Conservation (phyloP, 352 stramenopile species). For the Albugo candida region DNA sequence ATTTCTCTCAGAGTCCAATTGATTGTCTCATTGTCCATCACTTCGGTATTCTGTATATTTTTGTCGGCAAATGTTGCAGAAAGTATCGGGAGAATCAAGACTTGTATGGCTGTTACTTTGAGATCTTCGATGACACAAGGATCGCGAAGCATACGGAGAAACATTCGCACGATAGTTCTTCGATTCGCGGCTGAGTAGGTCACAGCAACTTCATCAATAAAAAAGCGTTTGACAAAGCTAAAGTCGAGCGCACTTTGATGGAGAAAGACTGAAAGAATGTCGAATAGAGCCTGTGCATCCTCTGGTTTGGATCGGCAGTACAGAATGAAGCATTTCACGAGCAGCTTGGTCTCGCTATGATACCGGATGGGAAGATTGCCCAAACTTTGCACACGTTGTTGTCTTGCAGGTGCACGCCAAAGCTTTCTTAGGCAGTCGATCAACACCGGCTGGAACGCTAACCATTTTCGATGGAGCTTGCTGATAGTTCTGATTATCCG, state of each 20-base stretch:
- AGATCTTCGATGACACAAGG: constrained; percentile 53
- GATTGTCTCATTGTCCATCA: constrained; percentile 74
- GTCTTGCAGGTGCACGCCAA: constrained; percentile 77
- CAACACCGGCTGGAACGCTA: constrained; percentile 73
- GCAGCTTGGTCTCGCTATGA: constrained; percentile 86
- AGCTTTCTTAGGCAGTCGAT: constrained; percentile 88
- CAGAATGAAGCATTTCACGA: constrained; percentile 89
- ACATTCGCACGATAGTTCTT: constrained; percentile 75
- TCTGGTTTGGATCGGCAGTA: constrained; percentile 85
- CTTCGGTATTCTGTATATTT: constrained; percentile 45
- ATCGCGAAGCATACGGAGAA: constrained; percentile 73
- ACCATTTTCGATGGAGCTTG: constrained; percentile 77
- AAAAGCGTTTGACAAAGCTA: constrained; percentile 85
- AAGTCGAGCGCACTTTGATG: constrained; percentile 89
- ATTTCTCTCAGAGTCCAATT: constrained; percentile 81
- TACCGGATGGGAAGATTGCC: constrained; percentile 79
- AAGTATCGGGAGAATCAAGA: constrained; percentile 89
- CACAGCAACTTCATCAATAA: constrained; percentile 58
- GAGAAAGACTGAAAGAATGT: constrained; percentile 89
- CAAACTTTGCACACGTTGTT: constrained; percentile 46
- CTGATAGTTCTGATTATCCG: constrained; percentile 81
- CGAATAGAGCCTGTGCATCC: constrained; percentile 91
- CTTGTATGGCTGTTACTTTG: constrained; percentile 85
- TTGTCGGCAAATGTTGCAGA: constrained; percentile 71
- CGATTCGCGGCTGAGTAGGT: constrained; percentile 50